These are phyloP conservation scores for Larix kaempferi DNA, from an alignment of 75 land plant species.

Conservation along the genomic window DNA sequence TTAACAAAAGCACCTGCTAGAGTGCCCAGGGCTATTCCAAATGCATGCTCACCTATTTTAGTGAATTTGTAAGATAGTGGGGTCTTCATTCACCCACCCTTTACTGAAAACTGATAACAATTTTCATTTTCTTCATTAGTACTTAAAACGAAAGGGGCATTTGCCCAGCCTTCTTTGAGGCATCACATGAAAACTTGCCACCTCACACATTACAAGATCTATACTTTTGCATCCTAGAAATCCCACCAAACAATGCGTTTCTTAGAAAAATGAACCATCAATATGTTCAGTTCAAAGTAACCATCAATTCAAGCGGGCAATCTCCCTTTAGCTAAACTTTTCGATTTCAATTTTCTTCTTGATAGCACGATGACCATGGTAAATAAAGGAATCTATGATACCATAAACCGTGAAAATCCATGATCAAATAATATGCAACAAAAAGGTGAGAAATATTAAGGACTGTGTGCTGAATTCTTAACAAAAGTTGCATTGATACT, in stretches of 20 bases:
- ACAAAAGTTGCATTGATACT: too few species aligned
- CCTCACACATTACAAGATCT: background rate
- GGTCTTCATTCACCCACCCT: too few species aligned
- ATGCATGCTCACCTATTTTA: too few species aligned
- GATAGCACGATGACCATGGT: slow-evolving; percentile 70
- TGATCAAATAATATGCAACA: slow-evolving; percentile 14
- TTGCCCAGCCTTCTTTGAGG: background rate
- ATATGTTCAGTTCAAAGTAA: background rate
- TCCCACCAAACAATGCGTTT: slow-evolving; percentile 1
- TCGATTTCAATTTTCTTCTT: slow-evolving; percentile 73
- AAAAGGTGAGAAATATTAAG: background rate
- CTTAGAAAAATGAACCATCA: background rate
- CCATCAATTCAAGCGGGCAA: background rate
- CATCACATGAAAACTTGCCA: background rate
- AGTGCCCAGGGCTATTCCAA: too few species aligned
- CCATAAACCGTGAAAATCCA: slow-evolving; percentile 79
- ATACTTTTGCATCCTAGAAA: background rate
- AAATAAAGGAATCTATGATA: slow-evolving; percentile 66
- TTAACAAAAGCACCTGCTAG: too few species aligned
- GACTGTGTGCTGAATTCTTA: too few species aligned
- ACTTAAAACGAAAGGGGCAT: background rate
- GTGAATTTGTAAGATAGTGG: too few species aligned
- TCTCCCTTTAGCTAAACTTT: slow-evolving; percentile 41
- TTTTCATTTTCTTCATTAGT: too few species aligned
- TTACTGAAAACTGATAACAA: too few species aligned